Conservation (phyloP, 2,329 filamentous ascomycete species). For the Fusarium sp. region DNA sequence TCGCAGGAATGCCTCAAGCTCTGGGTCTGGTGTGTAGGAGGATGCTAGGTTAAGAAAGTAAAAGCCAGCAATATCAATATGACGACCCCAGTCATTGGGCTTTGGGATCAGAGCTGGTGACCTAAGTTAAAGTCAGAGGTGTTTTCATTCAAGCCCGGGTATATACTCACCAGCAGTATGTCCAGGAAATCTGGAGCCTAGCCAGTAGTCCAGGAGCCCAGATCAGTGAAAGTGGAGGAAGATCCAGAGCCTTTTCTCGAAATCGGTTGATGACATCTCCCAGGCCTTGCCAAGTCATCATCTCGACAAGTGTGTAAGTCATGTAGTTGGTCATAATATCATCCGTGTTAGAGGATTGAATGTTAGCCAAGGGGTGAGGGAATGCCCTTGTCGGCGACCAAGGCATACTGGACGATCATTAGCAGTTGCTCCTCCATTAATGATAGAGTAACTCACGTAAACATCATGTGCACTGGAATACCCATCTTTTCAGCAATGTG, state of each 20-base stretch:
- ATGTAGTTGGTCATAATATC: conserved; percentile 83
- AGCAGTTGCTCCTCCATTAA: neutral
- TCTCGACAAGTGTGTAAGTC: conserved; percentile 86
- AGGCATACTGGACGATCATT: conserved; percentile 80
- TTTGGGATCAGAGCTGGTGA: conserved; percentile 84
- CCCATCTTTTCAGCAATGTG: conserved; percentile 82
- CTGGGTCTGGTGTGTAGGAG: conserved; percentile 73
- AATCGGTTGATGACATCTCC: conserved; percentile 94
- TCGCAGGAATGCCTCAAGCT: conserved; percentile 74
- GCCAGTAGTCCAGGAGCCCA: conserved; percentile 86
- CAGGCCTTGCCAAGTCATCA: conserved; percentile 93
- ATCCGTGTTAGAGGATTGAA: conserved; percentile 81
- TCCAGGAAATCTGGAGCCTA: conserved; percentile 82
- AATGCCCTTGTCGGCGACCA: conserved; percentile 90
- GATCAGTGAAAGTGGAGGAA: conserved; percentile 82
- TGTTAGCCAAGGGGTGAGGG: conserved; percentile 87
- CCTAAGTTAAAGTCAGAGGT: conserved; percentile 40
- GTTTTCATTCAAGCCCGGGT: neutral
- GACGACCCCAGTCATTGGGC: conserved; percentile 78
- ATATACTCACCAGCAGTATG: conserved; percentile 80
- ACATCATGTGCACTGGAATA: conserved; percentile 86
- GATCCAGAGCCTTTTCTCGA: conserved; percentile 76
- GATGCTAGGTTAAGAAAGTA: conserved; percentile 78
- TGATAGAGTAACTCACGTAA: conserved; percentile 72
- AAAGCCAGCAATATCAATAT: conserved; percentile 82